phyloP scores from a whole-genome alignment of 2,329 filamentous ascomycete species.

The Exophiala phaeomuriformis region DNA sequence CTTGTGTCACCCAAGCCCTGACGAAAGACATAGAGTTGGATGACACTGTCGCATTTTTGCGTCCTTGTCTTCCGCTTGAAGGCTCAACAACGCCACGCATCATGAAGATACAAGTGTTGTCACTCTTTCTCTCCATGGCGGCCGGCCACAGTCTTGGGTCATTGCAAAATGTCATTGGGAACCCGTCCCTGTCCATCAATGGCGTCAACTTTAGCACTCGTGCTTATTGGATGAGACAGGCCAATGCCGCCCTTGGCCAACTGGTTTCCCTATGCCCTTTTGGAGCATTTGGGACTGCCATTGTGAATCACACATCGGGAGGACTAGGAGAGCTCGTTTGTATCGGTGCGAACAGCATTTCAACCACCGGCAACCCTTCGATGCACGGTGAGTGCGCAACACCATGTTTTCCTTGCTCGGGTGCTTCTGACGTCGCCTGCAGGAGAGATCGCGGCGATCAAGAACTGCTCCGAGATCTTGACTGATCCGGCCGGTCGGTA shows the following conservation, averaged over 20 bases:
- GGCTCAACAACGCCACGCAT: neutral
- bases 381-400: conserved; percentile 38
- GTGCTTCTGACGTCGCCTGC: neutral
- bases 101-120: neutral
- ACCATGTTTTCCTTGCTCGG: neutral
- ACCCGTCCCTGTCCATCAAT: conserved; percentile 26
- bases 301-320: conserved; percentile 48
- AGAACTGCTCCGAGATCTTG: conserved; percentile 47
- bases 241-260: conserved; percentile 41
- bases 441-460: conserved; percentile 50
- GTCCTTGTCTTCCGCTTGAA: no score
- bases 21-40: no score
- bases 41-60: no score
- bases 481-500: conserved; percentile 42
- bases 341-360: conserved; percentile 44
- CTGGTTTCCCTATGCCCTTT: conserved; percentile 46
- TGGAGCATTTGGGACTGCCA: conserved; percentile 47
- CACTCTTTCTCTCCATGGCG: neutral
- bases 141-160: neutral
- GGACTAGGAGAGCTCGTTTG: conserved; percentile 44
- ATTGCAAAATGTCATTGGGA: conserved; percentile 6
- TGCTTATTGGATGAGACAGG: conserved; percentile 48
- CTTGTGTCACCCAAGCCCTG: no score
- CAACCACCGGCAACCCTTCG: conserved; percentile 44
- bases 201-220: conserved; percentile 37